phyloP scores from a whole-genome alignment of 257 asterid species.

The Fraxinus americana region DNA sequence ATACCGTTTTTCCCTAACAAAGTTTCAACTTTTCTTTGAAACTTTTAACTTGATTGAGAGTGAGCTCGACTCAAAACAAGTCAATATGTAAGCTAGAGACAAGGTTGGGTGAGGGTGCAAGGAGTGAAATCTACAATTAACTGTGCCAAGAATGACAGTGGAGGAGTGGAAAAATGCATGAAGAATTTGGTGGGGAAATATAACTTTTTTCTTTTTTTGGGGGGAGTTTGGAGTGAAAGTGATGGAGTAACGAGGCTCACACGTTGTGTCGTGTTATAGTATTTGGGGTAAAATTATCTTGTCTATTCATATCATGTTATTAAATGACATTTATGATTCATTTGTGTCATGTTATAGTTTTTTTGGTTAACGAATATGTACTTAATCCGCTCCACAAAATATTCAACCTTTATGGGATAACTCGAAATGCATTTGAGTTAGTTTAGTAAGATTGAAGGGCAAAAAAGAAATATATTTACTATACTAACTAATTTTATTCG shows the following conservation, averaged over 20 bases:
- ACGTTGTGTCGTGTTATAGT: neutral
- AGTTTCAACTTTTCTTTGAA: conserved; percentile 22
- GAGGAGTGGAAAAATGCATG: neutral
- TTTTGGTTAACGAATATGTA: neutral
- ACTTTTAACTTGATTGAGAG: neutral
- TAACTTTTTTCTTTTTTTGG: neutral
- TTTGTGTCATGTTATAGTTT: neutral
- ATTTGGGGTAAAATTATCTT: too few relatives aligned
- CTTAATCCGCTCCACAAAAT: neutral
- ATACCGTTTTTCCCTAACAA: conserved; percentile 19
- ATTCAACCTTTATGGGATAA: too few relatives aligned
- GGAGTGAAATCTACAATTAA: too few relatives aligned
- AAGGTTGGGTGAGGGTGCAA: too few relatives aligned
- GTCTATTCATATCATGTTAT: too few relatives aligned
- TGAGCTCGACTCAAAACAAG: too few relatives aligned
- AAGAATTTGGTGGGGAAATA: conserved; percentile 24
- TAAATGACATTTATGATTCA: neutral
- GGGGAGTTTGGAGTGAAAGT: conserved; percentile 26
- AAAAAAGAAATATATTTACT: too few relatives aligned
- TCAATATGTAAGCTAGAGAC: too few relatives aligned
- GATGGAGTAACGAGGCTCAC: conserved; percentile 3
- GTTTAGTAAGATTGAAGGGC: too few relatives aligned
- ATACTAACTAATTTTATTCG: too few relatives aligned
- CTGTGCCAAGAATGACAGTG: neutral
- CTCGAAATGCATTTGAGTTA: too few relatives aligned